phyloP scores from a whole-genome alignment of 1,284 basidiomycete species.

The Sporisorium scitamineum region DNA sequence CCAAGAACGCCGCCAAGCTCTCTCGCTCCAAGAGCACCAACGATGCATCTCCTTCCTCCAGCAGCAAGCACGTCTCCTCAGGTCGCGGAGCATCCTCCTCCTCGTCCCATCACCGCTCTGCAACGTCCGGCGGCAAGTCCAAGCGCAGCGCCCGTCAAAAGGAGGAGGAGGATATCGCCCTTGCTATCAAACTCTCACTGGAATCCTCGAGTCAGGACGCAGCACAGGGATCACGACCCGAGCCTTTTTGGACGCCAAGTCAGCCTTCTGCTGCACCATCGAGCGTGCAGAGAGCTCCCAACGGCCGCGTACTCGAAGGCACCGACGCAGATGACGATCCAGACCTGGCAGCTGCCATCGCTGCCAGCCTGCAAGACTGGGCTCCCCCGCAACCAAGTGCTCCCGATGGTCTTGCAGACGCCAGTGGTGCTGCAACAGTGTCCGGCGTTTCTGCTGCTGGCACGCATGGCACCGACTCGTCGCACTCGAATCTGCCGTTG shows the following conservation, averaged over 20 bases:
- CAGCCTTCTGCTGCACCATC: slow-evolving; percentile 71
- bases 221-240: slow-evolving; percentile 73
- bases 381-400: slow-evolving; percentile 59
- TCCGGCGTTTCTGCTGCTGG: background rate
- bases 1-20: slow-evolving; percentile 52
- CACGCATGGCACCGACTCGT: background rate
- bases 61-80: slow-evolving; percentile 36
- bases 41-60: slow-evolving; percentile 37
- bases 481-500: slow-evolving; percentile 35
- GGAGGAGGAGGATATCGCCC: slow-evolving; percentile 88
- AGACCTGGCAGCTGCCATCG: slow-evolving; percentile 92
- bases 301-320: slow-evolving; percentile 63
- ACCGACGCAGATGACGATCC: slow-evolving; percentile 88
- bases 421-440: slow-evolving; percentile 10
- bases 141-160: slow-evolving; percentile 70
- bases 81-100: slow-evolving; percentile 52
- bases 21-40: slow-evolving; percentile 45
- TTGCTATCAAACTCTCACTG: slow-evolving; percentile 91
- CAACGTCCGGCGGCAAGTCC: slow-evolving; percentile 59
- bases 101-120: slow-evolving; percentile 63
- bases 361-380: slow-evolving; percentile 86
- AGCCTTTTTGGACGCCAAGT: slow-evolving; percentile 70
- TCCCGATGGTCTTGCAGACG: slow-evolving; percentile 44
- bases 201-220: slow-evolving; percentile 61
- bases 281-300: slow-evolving; percentile 68